A percentile compares a stretch with the other conserved stretches of the same genome.
These are phyloP conservation scores for Lachancea meyersii DNA, from an alignment of 805 yeast species.

Conservation along the genomic window DNA sequence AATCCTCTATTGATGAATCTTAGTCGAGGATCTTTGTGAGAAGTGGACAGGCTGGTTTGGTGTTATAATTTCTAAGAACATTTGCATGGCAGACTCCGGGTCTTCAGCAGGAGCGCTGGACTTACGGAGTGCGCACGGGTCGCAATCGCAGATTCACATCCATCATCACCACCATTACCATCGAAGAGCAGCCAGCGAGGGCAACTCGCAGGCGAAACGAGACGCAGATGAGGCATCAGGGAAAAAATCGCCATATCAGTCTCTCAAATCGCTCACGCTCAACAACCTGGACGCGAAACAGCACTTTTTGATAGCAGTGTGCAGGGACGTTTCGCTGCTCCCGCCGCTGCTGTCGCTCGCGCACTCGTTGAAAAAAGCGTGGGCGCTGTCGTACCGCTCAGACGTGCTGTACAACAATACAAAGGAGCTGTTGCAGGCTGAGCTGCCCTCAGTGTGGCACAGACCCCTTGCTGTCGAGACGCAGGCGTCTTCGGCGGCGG, in stretches of 20 bases:
- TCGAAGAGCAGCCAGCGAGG: slow-evolving; percentile 9
- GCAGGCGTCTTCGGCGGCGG: slow-evolving; percentile 20
- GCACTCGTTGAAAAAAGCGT: slow-evolving; percentile 35
- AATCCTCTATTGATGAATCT: neutral
- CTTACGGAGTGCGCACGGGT: slow-evolving; percentile 1
- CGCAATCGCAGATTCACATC: slow-evolving; percentile 13
- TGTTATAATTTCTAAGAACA: neutral
- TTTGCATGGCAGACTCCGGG: slow-evolving; percentile 1
- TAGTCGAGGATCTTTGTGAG: neutral
- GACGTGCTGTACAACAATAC: slow-evolving; percentile 17
- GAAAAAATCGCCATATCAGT: slow-evolving; percentile 18
- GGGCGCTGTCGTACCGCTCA: slow-evolving; percentile 18
- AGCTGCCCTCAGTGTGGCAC: slow-evolving; percentile 19
- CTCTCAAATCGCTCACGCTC: slow-evolving; percentile 57
- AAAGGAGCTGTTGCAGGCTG: slow-evolving; percentile 9
- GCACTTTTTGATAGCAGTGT: slow-evolving; percentile 68
- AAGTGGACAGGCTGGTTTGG: neutral
- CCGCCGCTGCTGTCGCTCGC: slow-evolving; percentile 56
- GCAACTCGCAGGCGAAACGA: slow-evolving; percentile 5
- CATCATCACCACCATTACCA: slow-evolving; percentile 21
- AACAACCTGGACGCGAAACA: slow-evolving; percentile 68
- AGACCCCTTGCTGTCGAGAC: slow-evolving; percentile 19
- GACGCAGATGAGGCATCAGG: neutral
- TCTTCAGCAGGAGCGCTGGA: slow-evolving; percentile 2
- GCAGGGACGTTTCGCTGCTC: slow-evolving; percentile 68